Evolutionary conservation across 371 early-diverging fungal species (phyloP).

Genomic region (Circinella minor): DNA sequence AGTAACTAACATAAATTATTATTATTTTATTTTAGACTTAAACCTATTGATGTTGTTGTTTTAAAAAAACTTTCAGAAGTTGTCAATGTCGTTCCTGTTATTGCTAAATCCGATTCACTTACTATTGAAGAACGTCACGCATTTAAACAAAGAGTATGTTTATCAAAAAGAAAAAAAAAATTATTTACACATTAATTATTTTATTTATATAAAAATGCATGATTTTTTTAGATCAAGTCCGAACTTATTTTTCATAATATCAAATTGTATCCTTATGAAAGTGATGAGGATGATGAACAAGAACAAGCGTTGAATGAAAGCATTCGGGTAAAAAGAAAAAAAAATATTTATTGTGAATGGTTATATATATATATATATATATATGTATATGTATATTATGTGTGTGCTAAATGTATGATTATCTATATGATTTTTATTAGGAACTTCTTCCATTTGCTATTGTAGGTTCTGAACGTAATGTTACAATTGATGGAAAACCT

Average conservation of each 20-base stretch:
- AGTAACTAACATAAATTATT: neutral
- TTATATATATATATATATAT: no score
- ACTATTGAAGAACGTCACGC: slow-evolving; percentile 77
- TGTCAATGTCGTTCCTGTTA: slow-evolving; percentile 83
- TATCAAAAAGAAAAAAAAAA: no score
- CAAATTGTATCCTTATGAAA: slow-evolving; percentile 84
- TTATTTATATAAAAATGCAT: neutral
- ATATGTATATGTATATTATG: no score
- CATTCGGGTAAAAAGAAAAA: slow-evolving; percentile 55
- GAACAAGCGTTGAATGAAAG: slow-evolving; percentile 75
- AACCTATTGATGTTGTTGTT: slow-evolving; percentile 80
- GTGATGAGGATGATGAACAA: slow-evolving; percentile 82
- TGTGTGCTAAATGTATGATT: neutral
- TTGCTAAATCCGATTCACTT: slow-evolving; percentile 88
- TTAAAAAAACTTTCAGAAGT: slow-evolving; percentile 76
- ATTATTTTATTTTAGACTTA: slow-evolving; percentile 52
- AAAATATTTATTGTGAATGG: no score
- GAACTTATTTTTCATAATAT: slow-evolving; percentile 94
- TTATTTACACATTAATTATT: slow-evolving; percentile 7
- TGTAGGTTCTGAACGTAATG: slow-evolving; percentile 83
- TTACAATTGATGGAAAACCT: slow-evolving; percentile 81
- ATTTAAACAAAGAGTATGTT: slow-evolving; percentile 77
- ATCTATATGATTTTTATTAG: slow-evolving; percentile 25
- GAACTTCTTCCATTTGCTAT: slow-evolving; percentile 86
- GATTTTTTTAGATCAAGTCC: slow-evolving; percentile 70